phyloP scores from a whole-genome alignment of 2,329 filamentous ascomycete genomes.

The Penicillium crustosum region DNA sequence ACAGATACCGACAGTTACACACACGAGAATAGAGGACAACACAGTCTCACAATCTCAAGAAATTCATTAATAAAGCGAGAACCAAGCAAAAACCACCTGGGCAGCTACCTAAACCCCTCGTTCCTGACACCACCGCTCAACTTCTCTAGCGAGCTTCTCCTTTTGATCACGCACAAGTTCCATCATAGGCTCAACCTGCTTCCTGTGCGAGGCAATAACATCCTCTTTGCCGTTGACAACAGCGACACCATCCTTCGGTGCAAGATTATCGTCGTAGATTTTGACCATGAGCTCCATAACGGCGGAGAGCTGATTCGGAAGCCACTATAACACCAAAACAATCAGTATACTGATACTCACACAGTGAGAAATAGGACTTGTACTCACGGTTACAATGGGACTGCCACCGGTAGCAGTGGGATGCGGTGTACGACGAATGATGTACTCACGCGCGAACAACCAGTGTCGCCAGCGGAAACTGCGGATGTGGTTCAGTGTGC shows the following conservation, averaged over 20 bases:
- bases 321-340: conserved; percentile 36
- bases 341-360: background rate
- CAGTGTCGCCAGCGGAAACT: conserved; percentile 53
- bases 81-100: background rate
- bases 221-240: conserved; percentile 17
- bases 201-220: conserved; percentile 31
- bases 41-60: background rate
- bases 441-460: conserved; percentile 51
- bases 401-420: conserved; percentile 51
- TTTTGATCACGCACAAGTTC: conserved; percentile 36
- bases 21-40: background rate
- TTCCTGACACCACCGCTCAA: conserved; percentile 49
- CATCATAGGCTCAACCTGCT: conserved; percentile 42
- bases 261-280: conserved; percentile 44
- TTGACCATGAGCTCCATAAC: conserved; percentile 52
- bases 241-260: conserved; percentile 30
- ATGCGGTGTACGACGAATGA: conserved; percentile 47
- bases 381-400: conserved; percentile 48
- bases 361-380: background rate
- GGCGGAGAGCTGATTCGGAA: conserved; percentile 49
- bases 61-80: background rate
- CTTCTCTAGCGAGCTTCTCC: conserved; percentile 41
- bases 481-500: conserved; percentile 48
- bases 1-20: background rate
- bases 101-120: conserved; percentile 36